Percentiles rank a stretch among this genome's conserved stretches.
phyloP scores from a whole-genome alignment of 768 basidiomycete genomes.

The Kwoniella bestiolae region DNA sequence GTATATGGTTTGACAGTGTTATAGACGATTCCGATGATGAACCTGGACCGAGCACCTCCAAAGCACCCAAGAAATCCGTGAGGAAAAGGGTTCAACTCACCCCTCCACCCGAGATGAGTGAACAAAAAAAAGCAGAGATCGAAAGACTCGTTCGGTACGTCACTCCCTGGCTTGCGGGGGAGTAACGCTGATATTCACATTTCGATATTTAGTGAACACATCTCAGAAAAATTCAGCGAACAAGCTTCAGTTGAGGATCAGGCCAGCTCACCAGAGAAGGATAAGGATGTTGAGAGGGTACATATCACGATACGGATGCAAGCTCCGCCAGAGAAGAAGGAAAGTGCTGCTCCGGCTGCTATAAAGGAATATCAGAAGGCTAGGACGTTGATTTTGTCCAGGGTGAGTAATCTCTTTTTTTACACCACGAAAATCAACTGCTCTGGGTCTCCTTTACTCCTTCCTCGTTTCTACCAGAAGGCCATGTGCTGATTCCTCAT shows the following conservation, averaged over 20 bases:
- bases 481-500: background rate
- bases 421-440: background rate
- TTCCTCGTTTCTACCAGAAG: no score
- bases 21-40: conserved; percentile 22
- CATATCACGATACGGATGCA: conserved; percentile 19
- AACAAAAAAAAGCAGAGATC: conserved; percentile 16
- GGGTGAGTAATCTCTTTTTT: conserved; percentile 9
- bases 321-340: conserved; percentile 16
- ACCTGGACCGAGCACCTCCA: background rate
- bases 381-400: conserved; percentile 9
- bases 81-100: conserved; percentile 13
- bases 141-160: conserved; percentile 18
- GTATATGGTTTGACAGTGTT: conserved; percentile 9
- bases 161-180: background rate
- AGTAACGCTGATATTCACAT: background rate
- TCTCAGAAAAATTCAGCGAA: background rate
- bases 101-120: conserved; percentile 29
- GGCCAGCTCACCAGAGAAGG: conserved; percentile 1
- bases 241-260: background rate
- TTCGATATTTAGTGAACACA: background rate
- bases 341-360: conserved; percentile 16
- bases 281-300: conserved; percentile 10
- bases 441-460: no score
- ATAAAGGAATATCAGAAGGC: conserved; percentile 24
- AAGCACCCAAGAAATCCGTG: background rate